phyloP scores from a whole-genome alignment of 441 rosid genomes.

The Melastoma candidum region DNA sequence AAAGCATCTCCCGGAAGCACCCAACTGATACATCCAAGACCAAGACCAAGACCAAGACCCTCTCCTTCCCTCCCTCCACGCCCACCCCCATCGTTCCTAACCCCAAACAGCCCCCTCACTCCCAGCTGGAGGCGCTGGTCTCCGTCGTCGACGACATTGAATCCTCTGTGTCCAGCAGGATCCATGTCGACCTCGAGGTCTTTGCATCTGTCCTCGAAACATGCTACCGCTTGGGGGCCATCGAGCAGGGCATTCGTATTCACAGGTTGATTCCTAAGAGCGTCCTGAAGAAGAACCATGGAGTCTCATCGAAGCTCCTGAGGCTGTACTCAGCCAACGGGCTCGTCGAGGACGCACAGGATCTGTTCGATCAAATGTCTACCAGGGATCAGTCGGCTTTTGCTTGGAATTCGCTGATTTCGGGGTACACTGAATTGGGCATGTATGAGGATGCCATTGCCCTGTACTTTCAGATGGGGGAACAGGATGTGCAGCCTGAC shows the following conservation, averaged over 20 bases:
- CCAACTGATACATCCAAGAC: conserved; percentile 8
- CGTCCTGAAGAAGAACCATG: conserved; percentile 41
- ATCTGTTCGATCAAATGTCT: conserved; percentile 74
- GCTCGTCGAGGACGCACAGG: conserved; percentile 50
- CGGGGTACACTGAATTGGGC: conserved; percentile 62
- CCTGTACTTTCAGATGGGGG: conserved; percentile 82
- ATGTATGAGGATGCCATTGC: conserved; percentile 74
- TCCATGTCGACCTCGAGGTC: conserved; percentile 39
- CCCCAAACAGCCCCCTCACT: conserved; percentile 21
- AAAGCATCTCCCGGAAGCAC: conserved; percentile 23
- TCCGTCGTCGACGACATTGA: conserved; percentile 46
- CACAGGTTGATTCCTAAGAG: conserved; percentile 46
- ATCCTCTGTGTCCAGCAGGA: conserved; percentile 38
- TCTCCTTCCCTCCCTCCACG: conserved; percentile 36
- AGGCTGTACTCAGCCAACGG: conserved; percentile 58
- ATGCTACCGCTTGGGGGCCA: conserved; percentile 47
- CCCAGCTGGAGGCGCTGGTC: conserved; percentile 55
- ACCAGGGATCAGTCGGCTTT: conserved; percentile 48
- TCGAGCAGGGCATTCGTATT: conserved; percentile 47
- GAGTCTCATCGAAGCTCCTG: conserved; percentile 54
- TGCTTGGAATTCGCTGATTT: conserved; percentile 82
- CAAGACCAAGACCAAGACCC: conserved; percentile 10
- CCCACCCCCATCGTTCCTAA: conserved; percentile 43
- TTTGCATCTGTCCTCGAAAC: conserved; percentile 69
- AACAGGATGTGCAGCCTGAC: conserved; percentile 72